A percentile compares a stretch with the other conserved stretches of the same genome.
Conservation (phyloP, 1,139 yeast genomes). For the Wickerhamomyces sp. region DNA sequence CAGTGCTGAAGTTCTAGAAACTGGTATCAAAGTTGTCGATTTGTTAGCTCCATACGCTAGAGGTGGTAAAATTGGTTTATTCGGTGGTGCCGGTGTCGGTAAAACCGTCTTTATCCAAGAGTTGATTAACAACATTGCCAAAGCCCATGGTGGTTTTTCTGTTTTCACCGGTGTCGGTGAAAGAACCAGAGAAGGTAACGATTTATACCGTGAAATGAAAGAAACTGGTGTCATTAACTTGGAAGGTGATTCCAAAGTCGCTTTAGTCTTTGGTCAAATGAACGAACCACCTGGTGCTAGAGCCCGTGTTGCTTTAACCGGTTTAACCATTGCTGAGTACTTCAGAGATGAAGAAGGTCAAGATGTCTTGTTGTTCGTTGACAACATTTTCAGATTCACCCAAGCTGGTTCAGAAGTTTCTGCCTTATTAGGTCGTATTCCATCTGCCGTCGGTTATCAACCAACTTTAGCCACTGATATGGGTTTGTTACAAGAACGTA, state of each 20-base stretch:
- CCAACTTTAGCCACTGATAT: constrained; percentile 99
- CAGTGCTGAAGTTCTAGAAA: constrained; percentile 95
- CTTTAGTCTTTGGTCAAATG: constrained; percentile 99
- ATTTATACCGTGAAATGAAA: constrained; percentile 99
- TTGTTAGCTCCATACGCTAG: constrained; percentile 99
- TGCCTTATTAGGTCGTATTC: constrained; percentile 99
- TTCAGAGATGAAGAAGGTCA: constrained; percentile 99
- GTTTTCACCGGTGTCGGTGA: constrained; percentile 99
- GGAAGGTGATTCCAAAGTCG: constrained; percentile 99
- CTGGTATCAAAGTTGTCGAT: constrained; percentile 99
- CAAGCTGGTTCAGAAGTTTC: constrained; percentile 99
- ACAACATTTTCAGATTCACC: constrained; percentile 99
- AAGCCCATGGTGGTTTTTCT: constrained; percentile 99
- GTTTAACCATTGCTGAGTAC: constrained; percentile 99
- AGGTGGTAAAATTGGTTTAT: constrained; percentile 99
- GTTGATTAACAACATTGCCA: constrained; percentile 98
- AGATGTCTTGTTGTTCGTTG: constrained; percentile 98
- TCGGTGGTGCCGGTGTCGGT: constrained; percentile 99
- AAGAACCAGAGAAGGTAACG: constrained; percentile 99
- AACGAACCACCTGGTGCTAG: constrained; percentile 99
- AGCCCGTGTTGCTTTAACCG: constrained; percentile 99
- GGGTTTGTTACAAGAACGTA: constrained; percentile 99
- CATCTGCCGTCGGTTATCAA: constrained; percentile 99
- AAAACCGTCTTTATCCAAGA: constrained; percentile 99
- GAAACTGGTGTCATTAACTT: constrained; percentile 99